phyloP scores from a whole-genome alignment of 768 basidiomycete species.

The Lentinula aciculospora region DNA sequence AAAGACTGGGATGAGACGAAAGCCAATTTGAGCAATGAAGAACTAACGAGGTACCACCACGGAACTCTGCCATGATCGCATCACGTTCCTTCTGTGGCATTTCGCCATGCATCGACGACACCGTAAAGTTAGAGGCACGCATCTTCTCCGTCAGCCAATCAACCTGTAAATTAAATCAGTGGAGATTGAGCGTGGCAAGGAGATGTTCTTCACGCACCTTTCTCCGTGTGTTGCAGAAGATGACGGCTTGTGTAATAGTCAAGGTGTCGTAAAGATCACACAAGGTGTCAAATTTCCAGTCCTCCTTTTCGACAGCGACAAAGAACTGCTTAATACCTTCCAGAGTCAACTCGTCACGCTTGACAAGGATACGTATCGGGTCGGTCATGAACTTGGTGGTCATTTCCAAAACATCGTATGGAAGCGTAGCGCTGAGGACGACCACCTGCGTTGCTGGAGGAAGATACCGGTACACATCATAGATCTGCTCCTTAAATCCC shows the following conservation, averaged over 20 bases:
- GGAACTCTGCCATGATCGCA: constrained; percentile 96
- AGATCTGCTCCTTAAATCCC: constrained; percentile 99
- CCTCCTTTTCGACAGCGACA: constrained; percentile 98
- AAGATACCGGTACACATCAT: constrained; percentile 96
- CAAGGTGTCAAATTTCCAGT: constrained; percentile 98
- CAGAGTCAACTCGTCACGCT: constrained; percentile 97
- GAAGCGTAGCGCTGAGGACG: constrained; percentile 91
- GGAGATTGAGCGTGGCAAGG: not conserved
- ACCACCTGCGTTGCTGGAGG: constrained; percentile 98
- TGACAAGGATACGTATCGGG: constrained; percentile 96
- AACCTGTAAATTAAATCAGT: constrained; percentile 47
- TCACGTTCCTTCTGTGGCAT: constrained; percentile 96
- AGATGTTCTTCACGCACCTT: constrained; percentile 52
- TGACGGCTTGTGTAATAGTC: constrained; percentile 98
- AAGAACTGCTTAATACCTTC: constrained; percentile 97
- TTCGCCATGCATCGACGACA: constrained; percentile 93
- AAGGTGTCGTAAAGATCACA: constrained; percentile 98
- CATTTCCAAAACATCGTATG: constrained; percentile 97
- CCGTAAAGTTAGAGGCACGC: constrained; percentile 97
- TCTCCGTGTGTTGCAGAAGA: constrained; percentile 97
- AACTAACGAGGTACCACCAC: constrained; percentile 82
- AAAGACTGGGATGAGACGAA: not conserved
- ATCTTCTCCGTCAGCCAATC: constrained; percentile 99
- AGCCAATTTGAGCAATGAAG: constrained; percentile 6
- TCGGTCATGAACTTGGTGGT: constrained; percentile 99